phyloP scores from a whole-genome alignment of 768 basidiomycete genomes.

The Cyathus striatus region DNA sequence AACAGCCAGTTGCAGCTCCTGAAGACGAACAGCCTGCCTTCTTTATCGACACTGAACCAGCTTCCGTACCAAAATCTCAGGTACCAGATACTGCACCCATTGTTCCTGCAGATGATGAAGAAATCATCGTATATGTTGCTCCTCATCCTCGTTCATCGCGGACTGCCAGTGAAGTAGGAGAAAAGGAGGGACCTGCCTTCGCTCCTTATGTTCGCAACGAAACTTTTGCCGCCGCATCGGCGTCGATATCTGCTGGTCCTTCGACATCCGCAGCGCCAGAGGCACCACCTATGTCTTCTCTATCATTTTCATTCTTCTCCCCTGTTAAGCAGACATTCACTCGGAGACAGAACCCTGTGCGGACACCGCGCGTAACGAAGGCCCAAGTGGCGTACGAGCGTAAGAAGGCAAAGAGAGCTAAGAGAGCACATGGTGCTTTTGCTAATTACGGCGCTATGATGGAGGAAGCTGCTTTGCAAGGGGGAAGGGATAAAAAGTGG shows the following conservation, averaged over 20 bases:
- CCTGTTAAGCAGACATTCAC: slow-evolving; percentile 2
- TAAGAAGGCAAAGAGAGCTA: slow-evolving; percentile 9
- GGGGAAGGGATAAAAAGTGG: slow-evolving; percentile 34
- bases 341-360: slow-evolving; percentile 8
- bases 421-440: slow-evolving; percentile 22
- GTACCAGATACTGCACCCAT: slow-evolving; percentile 8
- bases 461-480: slow-evolving; percentile 46
- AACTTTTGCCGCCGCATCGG: slow-evolving; percentile 7
- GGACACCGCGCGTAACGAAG: slow-evolving; percentile 22
- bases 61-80: slow-evolving; percentile 10
- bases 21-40: slow-evolving; percentile 14
- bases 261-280: not conserved
- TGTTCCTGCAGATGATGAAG: slow-evolving; percentile 42
- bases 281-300: slow-evolving; percentile 12
- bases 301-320: slow-evolving; percentile 29
- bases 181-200: slow-evolving; percentile 11
- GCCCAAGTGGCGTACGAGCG: slow-evolving; percentile 17
- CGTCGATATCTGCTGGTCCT: not conserved
- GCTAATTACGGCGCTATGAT: slow-evolving; percentile 49
- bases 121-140: slow-evolving; percentile 73
- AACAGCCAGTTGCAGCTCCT: not conserved
- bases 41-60: slow-evolving; percentile 38
- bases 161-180: not conserved
- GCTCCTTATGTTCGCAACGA: slow-evolving; percentile 13
- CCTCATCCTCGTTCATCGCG: slow-evolving; percentile 53